A percentile compares a stretch with the other conserved stretches of the same genome.
Evolutionary conservation across 306 rosid genomes (phyloP).

Genomic region (Pterocarpus santalinus): DNA sequence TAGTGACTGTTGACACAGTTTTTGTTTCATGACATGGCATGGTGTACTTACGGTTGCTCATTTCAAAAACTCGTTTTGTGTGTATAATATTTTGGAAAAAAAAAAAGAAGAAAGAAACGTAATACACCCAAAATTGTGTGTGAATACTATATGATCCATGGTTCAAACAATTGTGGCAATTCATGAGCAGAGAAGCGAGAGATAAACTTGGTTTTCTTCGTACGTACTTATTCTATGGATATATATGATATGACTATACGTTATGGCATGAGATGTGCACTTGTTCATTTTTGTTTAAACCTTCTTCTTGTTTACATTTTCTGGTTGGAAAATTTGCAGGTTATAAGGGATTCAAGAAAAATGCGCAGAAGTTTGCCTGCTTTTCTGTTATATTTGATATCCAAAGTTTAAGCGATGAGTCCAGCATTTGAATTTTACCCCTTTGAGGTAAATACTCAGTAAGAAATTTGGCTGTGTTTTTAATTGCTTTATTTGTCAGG

Average conservation of each 20-base stretch:
- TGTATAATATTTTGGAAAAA: background rate
- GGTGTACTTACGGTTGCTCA: background rate
- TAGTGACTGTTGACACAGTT: background rate
- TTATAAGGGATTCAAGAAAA: conserved; percentile 66
- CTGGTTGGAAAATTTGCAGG: conserved; percentile 56
- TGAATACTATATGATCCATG: conserved; percentile 35
- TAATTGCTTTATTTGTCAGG: background rate
- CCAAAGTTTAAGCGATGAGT: conserved; percentile 49
- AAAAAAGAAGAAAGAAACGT: background rate
- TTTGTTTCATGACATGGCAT: background rate
- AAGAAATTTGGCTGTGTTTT: conserved; percentile 29
- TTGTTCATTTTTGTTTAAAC: background rate
- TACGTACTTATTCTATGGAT: background rate
- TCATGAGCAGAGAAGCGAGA: conserved; percentile 48
- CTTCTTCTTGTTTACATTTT: conserved; percentile 20
- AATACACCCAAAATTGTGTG: background rate
- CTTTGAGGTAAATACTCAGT: conserved; percentile 51
- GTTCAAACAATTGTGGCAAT: conserved; percentile 52
- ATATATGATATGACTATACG: background rate
- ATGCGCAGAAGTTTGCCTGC: conserved; percentile 54
- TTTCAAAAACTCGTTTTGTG: background rate
- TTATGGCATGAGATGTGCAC: background rate
- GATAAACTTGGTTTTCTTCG: conserved; percentile 37
- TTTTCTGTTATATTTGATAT: conserved; percentile 46
- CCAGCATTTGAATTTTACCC: conserved; percentile 52